Evolutionary conservation across 345 rosid species (phyloP).

Genomic region (Gossypioides kirkii): DNA sequence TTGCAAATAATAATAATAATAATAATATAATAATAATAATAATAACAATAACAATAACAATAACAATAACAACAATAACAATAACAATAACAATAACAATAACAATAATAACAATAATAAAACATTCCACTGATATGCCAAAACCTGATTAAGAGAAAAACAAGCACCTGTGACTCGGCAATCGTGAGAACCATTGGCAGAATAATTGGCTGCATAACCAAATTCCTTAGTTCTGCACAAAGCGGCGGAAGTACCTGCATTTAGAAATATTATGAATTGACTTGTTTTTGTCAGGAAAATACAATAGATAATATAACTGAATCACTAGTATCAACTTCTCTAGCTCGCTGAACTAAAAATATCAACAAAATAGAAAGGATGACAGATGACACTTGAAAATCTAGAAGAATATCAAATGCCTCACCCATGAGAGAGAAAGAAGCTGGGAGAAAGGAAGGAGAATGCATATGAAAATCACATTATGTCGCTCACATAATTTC

Average conservation of each 20-base stretch:
- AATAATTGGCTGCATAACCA: conserved; percentile 94
- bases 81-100: neutral
- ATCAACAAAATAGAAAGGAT: neutral
- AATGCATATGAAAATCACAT: neutral
- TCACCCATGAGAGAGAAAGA: neutral
- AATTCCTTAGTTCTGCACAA: conserved; percentile 95
- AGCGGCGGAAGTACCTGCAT: conserved; percentile 94
- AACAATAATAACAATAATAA: neutral
- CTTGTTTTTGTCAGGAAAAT: neutral
- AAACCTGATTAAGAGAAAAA: conserved; percentile 14
- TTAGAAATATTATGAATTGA: conserved; percentile 6
- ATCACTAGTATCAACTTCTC: neutral
- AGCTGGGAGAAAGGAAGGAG: neutral
- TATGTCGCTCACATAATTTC: neutral
- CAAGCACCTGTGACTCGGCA: conserved; percentile 86
- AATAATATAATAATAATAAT: neutral
- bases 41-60: too few species aligned
- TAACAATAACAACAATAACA: too few species aligned
- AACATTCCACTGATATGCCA: neutral
- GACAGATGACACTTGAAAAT: neutral
- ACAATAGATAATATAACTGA: neutral
- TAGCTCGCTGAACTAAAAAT: neutral
- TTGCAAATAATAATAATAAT: conserved; percentile 4
- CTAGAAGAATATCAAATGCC: neutral
- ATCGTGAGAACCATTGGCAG: conserved; percentile 95